Evolutionary conservation across 805 yeast genomes (phyloP).

Genomic region (Cyberlindnera saturnus): DNA sequence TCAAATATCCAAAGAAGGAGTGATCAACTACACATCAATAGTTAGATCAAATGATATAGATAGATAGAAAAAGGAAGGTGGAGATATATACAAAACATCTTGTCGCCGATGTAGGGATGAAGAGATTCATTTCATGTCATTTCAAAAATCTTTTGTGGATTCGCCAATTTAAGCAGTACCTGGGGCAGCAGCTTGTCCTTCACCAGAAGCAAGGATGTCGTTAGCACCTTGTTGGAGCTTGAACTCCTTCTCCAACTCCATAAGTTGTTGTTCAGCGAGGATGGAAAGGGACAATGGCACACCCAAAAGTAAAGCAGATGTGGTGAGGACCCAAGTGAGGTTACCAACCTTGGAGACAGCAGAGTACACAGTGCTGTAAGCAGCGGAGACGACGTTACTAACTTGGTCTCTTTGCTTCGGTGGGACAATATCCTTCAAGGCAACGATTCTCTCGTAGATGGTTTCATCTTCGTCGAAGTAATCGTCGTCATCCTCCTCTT

Average conservation of each 20-base stretch:
- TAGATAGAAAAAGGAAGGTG: not conserved
- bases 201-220: conserved; percentile 67
- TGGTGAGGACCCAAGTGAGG: conserved; percentile 78
- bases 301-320: conserved; percentile 80
- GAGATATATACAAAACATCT: not conserved
- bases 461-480: conserved; percentile 85
- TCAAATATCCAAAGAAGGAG: conserved; percentile 64
- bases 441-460: conserved; percentile 77
- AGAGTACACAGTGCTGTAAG: conserved; percentile 35
- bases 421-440: conserved; percentile 86
- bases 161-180: conserved; percentile 17
- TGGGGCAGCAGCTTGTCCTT: conserved; percentile 37
- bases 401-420: conserved; percentile 71
- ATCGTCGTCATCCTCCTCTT: conserved; percentile 41
- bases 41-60: not conserved
- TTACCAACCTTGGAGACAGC: conserved; percentile 62
- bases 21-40: not conserved
- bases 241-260: conserved; percentile 91
- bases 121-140: not conserved
- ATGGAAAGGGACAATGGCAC: conserved; percentile 89
- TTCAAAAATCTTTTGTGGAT: too few species aligned
- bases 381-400: conserved; percentile 24
- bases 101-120: not conserved
- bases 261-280: conserved; percentile 86
- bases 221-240: conserved; percentile 73